These are phyloP conservation scores for Tuber indicum DNA, from an alignment of 495 filamentous ascomycete species.

Conservation along the genomic window DNA sequence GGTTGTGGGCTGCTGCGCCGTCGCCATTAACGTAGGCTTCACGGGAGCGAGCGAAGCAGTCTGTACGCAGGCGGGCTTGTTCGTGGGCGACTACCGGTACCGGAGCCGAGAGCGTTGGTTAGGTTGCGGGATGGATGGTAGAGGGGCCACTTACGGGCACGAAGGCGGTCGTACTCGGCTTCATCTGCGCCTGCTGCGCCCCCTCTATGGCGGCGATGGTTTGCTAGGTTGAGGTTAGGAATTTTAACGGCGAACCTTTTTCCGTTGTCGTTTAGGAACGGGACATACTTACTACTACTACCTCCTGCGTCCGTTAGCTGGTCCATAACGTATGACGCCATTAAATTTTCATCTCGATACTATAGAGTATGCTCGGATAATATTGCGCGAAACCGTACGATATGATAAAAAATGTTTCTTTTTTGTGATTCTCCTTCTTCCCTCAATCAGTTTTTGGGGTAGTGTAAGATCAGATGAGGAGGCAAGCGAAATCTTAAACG, in stretches of 20 bases:
- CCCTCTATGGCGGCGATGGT: background rate
- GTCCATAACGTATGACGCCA: background rate
- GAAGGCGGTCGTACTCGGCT: conserved; percentile 85
- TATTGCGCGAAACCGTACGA: background rate
- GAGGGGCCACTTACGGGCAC: conserved; percentile 47
- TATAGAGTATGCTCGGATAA: background rate
- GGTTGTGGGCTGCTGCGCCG: conserved; percentile 66
- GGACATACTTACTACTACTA: background rate
- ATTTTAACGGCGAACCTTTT: background rate
- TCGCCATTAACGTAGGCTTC: conserved; percentile 76
- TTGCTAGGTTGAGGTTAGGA: background rate
- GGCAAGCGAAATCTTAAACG: background rate
- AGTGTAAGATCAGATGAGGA: background rate
- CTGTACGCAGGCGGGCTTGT: conserved; percentile 66
- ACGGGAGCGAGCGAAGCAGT: conserved; percentile 71
- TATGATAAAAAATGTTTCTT: background rate
- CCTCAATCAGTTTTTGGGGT: background rate
- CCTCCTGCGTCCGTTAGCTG: background rate
- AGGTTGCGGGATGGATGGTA: background rate
- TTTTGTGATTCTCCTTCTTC: background rate
- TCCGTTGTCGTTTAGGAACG: background rate
- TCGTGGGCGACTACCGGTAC: conserved; percentile 55
- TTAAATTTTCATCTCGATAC: background rate
- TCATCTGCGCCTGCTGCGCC: conserved; percentile 57
- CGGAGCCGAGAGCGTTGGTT: background rate